These are phyloP conservation scores for Suaeda aralocaspica DNA, from an alignment of 148 eudicot species.

Conservation along the genomic window DNA sequence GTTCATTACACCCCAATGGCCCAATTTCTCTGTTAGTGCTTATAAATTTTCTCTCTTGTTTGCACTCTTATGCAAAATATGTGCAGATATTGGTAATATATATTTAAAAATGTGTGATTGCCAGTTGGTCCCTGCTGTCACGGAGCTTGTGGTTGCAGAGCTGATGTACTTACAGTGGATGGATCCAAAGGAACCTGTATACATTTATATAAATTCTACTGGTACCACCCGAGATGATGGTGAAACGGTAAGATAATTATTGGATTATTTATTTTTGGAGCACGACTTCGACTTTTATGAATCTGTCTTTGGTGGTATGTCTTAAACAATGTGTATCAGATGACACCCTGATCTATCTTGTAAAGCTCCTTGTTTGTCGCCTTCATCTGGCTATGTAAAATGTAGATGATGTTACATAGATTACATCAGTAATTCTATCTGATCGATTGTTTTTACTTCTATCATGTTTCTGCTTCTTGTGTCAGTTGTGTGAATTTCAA, in stretches of 20 bases:
- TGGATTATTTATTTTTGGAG: not conserved
- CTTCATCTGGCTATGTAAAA: not conserved
- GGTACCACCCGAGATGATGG: constrained; percentile 89
- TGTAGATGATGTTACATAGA: not conserved
- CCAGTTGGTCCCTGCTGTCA: constrained; percentile 86
- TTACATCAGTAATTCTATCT: not conserved
- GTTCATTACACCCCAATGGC: too few species aligned
- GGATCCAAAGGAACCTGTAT: constrained; percentile 81
- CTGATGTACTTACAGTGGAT: constrained; percentile 79
- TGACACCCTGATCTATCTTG: not conserved
- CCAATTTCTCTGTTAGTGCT: not conserved
- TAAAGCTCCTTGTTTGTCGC: not conserved
- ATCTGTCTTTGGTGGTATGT: not conserved
- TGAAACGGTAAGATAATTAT: constrained; percentile 64
- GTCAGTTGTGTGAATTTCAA: not conserved
- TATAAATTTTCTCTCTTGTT: not conserved
- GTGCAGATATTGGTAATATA: not conserved
- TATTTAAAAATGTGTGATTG: not conserved
- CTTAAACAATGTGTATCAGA: too few species aligned
- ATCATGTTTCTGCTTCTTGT: constrained; percentile 1
- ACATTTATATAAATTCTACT: constrained; percentile 80
- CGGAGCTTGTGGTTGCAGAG: constrained; percentile 81
- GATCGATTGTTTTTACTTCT: not conserved
- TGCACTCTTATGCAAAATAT: not conserved
- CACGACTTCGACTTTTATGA: not conserved